phyloP scores from a whole-genome alignment of 2,329 filamentous ascomycete species.

The Aspergillus sp. region DNA sequence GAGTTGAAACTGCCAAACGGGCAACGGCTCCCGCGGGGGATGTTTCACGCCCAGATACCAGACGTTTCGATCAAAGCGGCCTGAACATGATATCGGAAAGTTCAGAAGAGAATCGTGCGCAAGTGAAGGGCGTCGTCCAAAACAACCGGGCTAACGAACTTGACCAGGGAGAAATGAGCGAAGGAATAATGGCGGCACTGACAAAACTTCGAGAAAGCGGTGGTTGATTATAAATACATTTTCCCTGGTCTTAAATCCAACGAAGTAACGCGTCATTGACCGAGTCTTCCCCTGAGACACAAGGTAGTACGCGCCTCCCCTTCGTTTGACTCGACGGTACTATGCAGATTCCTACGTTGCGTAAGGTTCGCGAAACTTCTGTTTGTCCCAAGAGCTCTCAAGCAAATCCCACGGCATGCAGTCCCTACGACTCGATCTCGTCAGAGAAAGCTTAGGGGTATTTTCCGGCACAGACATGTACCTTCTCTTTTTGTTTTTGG shows the following conservation, averaged over 20 bases:
- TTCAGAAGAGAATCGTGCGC: constrained; percentile 23
- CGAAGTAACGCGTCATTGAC: background rate
- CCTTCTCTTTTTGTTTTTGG: background rate
- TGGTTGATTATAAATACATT: constrained; percentile 18
- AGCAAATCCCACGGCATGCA: no score
- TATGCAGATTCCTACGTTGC: background rate
- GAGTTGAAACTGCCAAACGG: constrained; percentile 69
- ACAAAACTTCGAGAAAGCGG: constrained; percentile 51
- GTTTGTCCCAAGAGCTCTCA: no score
- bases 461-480: no score
- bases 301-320: background rate
- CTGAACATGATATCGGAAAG: constrained; percentile 27
- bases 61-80: constrained; percentile 22
- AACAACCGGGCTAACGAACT: constrained; percentile 14
- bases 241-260: background rate
- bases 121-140: constrained; percentile 16
- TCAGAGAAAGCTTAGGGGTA: no score
- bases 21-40: constrained; percentile 38
- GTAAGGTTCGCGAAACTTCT: no score
- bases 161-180: constrained; percentile 47
- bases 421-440: no score
- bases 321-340: background rate
- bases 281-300: background rate
- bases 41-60: constrained; percentile 30
- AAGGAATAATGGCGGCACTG: constrained; percentile 60